Evolutionary conservation across 1,284 basidiomycete species (phyloP).

Genomic region (Ganoderma resinaceum): DNA sequence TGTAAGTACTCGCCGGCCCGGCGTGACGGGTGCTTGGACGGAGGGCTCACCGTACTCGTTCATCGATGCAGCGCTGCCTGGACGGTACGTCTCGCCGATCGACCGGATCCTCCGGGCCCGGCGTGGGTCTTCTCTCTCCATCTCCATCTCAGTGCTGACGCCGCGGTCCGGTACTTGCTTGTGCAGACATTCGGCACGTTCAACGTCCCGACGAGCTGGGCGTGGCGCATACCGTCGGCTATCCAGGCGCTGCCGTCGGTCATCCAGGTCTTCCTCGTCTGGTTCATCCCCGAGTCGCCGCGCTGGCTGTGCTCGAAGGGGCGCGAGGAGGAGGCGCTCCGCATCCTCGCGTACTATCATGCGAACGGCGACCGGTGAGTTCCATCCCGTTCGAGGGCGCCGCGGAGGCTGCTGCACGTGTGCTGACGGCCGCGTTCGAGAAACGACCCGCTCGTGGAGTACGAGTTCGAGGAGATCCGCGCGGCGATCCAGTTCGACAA

Average conservation of each 20-base stretch:
- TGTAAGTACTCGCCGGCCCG: slow-evolving; percentile 42
- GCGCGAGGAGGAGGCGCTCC: slow-evolving; percentile 51
- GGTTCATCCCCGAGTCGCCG: slow-evolving; percentile 66
- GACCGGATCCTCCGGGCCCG: too few species aligned
- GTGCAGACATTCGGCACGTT: slow-evolving; percentile 63
- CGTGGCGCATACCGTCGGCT: slow-evolving; percentile 68
- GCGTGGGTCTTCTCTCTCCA: not conserved
- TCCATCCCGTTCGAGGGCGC: not conserved
- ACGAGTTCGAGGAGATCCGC: slow-evolving; percentile 69
- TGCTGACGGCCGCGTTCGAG: slow-evolving; percentile 35
- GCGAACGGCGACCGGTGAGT: slow-evolving; percentile 57
- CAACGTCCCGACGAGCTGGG: slow-evolving; percentile 57
- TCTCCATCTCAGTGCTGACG: slow-evolving; percentile 13
- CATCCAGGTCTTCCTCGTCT: slow-evolving; percentile 58
- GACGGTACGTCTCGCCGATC: slow-evolving; percentile 50
- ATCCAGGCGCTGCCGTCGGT: slow-evolving; percentile 67
- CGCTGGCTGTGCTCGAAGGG: slow-evolving; percentile 65
- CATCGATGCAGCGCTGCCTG: slow-evolving; percentile 52
- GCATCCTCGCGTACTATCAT: slow-evolving; percentile 60
- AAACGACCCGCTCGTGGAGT: slow-evolving; percentile 63
- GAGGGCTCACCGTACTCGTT: not conserved
- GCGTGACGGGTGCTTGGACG: not conserved
- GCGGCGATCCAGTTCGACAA: slow-evolving; percentile 58
- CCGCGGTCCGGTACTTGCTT: not conserved
- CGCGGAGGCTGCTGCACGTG: too few species aligned